Percentiles rank a stretch among this genome's conserved stretches.
Conservation (phyloP, 805 yeast genomes). For the Kodamaea neixiangensis region DNA sequence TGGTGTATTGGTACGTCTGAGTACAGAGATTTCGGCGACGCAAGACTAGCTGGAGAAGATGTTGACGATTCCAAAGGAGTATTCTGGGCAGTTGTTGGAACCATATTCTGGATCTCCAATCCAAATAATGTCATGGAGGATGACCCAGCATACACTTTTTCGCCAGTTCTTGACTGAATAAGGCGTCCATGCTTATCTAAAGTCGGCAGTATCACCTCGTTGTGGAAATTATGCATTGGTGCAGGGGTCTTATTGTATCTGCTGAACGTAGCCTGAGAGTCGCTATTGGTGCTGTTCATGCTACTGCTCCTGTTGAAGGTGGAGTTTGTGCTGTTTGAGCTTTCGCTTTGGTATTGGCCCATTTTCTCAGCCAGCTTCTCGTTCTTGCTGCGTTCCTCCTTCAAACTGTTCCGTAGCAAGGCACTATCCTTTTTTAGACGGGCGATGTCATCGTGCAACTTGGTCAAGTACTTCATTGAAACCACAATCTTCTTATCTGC, state of each 20-base stretch:
- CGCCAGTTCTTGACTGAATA: conserved; percentile 75
- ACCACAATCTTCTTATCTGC: conserved; percentile 74
- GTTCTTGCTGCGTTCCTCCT: conserved; percentile 25
- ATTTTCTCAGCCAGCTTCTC: background rate
- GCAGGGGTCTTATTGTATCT: background rate
- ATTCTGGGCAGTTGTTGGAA: conserved; percentile 31
- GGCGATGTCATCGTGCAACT: conserved; percentile 67
- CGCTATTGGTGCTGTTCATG: background rate
- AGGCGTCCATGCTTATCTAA: conserved; percentile 71
- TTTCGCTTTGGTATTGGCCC: background rate
- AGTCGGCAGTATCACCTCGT: conserved; percentile 68
- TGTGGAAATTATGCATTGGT: background rate
- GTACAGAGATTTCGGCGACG: conserved; percentile 12
- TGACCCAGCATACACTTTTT: conserved; percentile 73
- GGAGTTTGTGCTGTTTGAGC: background rate
- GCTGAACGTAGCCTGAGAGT: background rate
- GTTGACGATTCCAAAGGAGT: conserved; percentile 18
- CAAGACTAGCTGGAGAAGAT: conserved; percentile 13
- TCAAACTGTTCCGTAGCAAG: conserved; percentile 47
- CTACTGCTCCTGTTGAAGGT: background rate
- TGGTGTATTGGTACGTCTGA: background rate
- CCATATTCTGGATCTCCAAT: conserved; percentile 69
- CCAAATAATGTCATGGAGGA: conserved; percentile 84
- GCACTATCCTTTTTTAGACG: conserved; percentile 67
- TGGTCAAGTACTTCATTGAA: conserved; percentile 66